Evolutionary conservation across 2,329 filamentous ascomycete species (phyloP).

Genomic region (Elsinoe necatrix): DNA sequence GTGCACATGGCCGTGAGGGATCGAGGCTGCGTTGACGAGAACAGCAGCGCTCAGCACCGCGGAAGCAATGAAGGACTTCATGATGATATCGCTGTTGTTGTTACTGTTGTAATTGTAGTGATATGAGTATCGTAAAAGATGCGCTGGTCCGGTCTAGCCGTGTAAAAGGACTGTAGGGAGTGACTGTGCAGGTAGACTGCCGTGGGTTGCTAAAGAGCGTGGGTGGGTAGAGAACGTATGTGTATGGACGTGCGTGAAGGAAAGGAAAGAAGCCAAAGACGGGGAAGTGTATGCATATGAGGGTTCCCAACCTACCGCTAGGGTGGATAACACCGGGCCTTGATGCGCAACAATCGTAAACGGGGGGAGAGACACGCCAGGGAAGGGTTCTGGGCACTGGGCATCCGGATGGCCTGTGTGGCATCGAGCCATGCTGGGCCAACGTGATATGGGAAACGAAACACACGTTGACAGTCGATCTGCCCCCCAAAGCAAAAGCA

Average conservation of each 20-base stretch:
- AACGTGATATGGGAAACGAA: constrained; percentile 15
- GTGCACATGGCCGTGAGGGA: constrained; percentile 13
- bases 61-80: constrained; percentile 15
- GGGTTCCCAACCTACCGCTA: constrained; percentile 9
- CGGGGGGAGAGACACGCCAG: background rate
- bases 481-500: background rate
- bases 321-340: background rate
- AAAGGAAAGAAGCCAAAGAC: constrained; percentile 1
- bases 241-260: background rate
- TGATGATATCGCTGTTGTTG: background rate
- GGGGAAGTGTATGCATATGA: constrained; percentile 3
- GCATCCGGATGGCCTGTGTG: constrained; percentile 4
- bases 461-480: constrained; percentile 10
- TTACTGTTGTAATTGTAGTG: background rate
- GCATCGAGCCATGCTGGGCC: constrained; percentile 10
- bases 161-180: constrained; percentile 13
- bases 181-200: constrained; percentile 15
- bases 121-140: background rate
- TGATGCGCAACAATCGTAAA: background rate
- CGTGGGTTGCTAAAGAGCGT: constrained; percentile 15
- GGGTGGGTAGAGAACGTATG: background rate
- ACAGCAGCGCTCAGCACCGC: constrained; percentile 15
- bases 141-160: constrained; percentile 15
- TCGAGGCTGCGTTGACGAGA: constrained; percentile 18
- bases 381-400: constrained; percentile 7